A percentile compares a stretch with the other conserved stretches of the same genome.
Conservation (phyloP, 352 stramenopile genomes). For the Pythium biforme region DNA sequence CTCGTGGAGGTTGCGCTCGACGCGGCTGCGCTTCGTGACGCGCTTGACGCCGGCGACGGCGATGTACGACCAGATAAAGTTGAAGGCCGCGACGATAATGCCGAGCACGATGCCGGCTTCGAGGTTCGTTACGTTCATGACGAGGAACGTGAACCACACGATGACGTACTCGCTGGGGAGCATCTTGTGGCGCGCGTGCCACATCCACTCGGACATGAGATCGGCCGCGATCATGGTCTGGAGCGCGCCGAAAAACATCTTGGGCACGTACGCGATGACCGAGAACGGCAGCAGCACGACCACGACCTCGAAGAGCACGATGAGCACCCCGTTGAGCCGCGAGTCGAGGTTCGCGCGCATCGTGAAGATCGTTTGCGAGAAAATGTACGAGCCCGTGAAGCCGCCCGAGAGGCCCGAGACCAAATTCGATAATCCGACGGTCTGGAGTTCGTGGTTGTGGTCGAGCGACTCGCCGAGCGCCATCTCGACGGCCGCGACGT, state of each 20-base stretch:
- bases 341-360: constrained; percentile 75
- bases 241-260: constrained; percentile 97
- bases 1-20: constrained; percentile 78
- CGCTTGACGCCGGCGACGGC: constrained; percentile 64
- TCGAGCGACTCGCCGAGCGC: constrained; percentile 92
- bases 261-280: constrained; percentile 95
- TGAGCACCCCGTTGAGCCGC: constrained; percentile 67
- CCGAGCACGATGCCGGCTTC: constrained; percentile 94
- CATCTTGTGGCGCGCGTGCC: constrained; percentile 85
- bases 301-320: constrained; percentile 73
- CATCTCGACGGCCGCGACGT: constrained; percentile 97
- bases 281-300: constrained; percentile 91
- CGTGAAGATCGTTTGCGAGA: constrained; percentile 95
- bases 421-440: constrained; percentile 96
- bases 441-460: constrained; percentile 95
- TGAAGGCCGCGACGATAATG: constrained; percentile 88
- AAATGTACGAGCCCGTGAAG: constrained; percentile 99
- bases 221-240: constrained; percentile 97
- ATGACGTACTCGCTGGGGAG: constrained; percentile 91
- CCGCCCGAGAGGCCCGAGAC: constrained; percentile 94
- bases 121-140: constrained; percentile 93
- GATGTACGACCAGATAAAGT: constrained; percentile 88
- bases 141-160: constrained; percentile 92
- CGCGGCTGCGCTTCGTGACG: constrained; percentile 78
- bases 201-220: constrained; percentile 97